Percentiles rank a stretch among this genome's conserved stretches.
These are phyloP conservation scores for Cercophora samala DNA, from an alignment of 495 filamentous ascomycete species.

Conservation along the genomic window DNA sequence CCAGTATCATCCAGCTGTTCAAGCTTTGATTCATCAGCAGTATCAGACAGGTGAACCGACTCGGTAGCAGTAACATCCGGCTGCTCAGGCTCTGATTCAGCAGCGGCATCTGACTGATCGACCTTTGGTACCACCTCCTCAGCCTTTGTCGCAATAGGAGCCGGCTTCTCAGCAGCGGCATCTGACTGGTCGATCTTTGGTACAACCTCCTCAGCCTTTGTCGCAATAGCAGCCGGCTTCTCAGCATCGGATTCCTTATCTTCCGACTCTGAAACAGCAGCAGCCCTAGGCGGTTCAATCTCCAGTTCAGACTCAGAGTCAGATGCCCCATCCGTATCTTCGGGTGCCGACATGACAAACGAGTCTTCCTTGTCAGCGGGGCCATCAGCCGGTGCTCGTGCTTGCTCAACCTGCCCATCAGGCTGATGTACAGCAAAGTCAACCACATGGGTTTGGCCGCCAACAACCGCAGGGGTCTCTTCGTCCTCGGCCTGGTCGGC, in stretches of 20 bases:
- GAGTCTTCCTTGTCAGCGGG: background rate
- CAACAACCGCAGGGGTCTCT: background rate
- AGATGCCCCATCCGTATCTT: conserved; percentile 3
- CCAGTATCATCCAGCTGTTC: background rate
- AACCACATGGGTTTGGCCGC: conserved; percentile 17
- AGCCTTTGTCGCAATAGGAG: background rate
- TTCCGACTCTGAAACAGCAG: background rate
- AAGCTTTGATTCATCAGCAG: background rate
- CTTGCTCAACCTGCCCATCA: conserved; percentile 3
- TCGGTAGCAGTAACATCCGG: background rate
- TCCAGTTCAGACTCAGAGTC: conserved; percentile 12
- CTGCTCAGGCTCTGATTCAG: background rate
- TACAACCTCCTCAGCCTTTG: background rate
- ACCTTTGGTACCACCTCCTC: background rate
- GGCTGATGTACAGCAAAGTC: conserved; percentile 20
- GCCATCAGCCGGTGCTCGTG: conserved; percentile 1
- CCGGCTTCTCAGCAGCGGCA: background rate
- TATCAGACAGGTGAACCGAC: too few relatives aligned
- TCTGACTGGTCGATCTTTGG: too few relatives aligned
- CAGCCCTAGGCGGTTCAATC: background rate
- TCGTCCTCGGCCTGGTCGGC: conserved; percentile 3
- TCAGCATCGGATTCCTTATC: background rate
- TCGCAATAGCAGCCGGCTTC: background rate
- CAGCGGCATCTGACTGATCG: background rate
- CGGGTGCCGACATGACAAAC: background rate